A percentile compares a stretch with the other conserved stretches of the same genome.
These are phyloP conservation scores for Marchantia paleacea DNA, from an alignment of 225 moss, liverwort and hornwort genomes.

Conservation along the genomic window DNA sequence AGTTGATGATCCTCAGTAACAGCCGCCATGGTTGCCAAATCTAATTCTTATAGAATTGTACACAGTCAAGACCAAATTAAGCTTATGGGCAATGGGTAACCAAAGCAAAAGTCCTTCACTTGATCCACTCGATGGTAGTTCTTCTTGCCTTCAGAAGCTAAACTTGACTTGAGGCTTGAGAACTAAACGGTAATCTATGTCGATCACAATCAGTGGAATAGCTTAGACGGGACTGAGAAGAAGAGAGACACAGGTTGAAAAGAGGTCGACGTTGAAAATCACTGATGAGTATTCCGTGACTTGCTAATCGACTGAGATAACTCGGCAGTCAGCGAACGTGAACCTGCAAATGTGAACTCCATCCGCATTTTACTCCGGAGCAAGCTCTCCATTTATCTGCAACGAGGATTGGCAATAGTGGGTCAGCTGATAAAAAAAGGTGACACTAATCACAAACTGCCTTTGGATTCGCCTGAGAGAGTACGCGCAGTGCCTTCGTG, in stretches of 20 bases:
- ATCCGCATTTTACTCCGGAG: background rate
- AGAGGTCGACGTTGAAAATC: background rate
- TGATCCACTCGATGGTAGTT: too few species aligned
- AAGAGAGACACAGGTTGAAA: background rate
- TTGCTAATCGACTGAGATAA: background rate
- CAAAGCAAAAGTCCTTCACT: background rate
- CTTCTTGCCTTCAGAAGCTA: background rate
- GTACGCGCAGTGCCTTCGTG: background rate
- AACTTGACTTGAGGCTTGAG: background rate
- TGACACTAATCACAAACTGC: background rate
- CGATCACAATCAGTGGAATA: too few species aligned
- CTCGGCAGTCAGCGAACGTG: background rate
- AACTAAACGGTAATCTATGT: too few species aligned
- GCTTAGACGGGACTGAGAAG: background rate
- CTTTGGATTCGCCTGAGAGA: background rate
- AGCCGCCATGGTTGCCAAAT: background rate
- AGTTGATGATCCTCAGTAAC: conserved; percentile 10
- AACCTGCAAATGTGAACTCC: background rate
- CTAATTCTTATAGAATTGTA: background rate
- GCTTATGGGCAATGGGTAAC: background rate
- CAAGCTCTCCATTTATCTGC: background rate
- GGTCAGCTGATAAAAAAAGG: background rate
- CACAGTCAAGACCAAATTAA: background rate
- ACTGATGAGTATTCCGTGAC: background rate
- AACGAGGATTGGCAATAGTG: background rate